Conservation (phyloP, 495 filamentous ascomycete genomes). For the Aspergillus olivimuriae region DNA sequence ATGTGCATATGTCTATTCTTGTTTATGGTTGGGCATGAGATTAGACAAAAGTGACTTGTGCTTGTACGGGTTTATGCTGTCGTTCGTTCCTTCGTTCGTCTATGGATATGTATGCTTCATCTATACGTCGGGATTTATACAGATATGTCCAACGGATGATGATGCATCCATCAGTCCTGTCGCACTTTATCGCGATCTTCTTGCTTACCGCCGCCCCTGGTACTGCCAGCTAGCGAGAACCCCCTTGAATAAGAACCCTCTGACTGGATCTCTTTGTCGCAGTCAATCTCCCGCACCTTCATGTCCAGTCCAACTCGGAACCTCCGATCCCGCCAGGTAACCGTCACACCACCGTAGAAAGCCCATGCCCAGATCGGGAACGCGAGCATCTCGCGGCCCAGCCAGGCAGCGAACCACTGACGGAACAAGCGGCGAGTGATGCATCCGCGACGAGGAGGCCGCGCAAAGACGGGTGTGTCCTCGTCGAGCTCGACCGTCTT, state of each 20-base stretch:
- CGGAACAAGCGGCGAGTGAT: conserved; percentile 47
- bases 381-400: conserved; percentile 75
- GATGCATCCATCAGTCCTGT: conserved; percentile 17
- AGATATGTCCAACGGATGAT: not conserved
- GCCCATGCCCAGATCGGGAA: conserved; percentile 85
- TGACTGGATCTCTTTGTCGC: conserved; percentile 2
- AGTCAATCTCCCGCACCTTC: conserved; percentile 55
- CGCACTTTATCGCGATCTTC: conserved; percentile 17
- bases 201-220: conserved; percentile 10
- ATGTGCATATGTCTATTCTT: no score
- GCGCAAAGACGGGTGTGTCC: conserved; percentile 67
- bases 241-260: conserved; percentile 14
- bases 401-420: conserved; percentile 77
- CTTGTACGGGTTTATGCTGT: no score
- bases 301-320: conserved; percentile 82
- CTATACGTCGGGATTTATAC: no score
- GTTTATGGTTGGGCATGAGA: no score
- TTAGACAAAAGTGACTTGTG: no score
- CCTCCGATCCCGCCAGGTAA: conserved; percentile 76
- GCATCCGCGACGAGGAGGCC: conserved; percentile 20
- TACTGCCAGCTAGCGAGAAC: not conserved
- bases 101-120: no score
- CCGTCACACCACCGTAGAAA: conserved; percentile 72
- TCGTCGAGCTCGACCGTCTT: conserved; percentile 64
- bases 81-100: no score